Percentiles rank a stretch among this genome's conserved stretches.
These are phyloP conservation scores for Rheum nobile DNA, from an alignment of 148 eudicot species.

Conservation along the genomic window DNA sequence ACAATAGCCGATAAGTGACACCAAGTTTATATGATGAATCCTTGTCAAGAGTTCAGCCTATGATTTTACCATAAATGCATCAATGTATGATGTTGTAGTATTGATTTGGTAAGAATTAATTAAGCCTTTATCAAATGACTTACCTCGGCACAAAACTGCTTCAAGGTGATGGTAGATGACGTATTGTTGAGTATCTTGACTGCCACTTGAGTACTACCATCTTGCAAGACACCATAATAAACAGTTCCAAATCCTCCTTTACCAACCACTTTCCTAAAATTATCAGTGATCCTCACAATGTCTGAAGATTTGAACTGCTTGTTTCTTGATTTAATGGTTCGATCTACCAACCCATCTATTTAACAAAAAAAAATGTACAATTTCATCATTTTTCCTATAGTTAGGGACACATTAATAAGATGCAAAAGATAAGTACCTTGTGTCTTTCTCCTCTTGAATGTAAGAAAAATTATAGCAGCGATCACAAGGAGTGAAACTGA, in stretches of 20 bases:
- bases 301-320: neutral
- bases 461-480: neutral
- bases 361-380: neutral
- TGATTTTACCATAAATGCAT: too few species aligned
- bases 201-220: slow-evolving; percentile 12
- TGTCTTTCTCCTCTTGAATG: neutral
- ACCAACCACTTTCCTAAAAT: slow-evolving; percentile 6
- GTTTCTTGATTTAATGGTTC: neutral
- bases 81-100: too few species aligned
- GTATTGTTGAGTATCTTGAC: slow-evolving; percentile 15
- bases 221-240: slow-evolving; percentile 9
- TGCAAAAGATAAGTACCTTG: neutral
- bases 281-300: slow-evolving; percentile 12
- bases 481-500: neutral
- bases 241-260: slow-evolving; percentile 17
- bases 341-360: neutral
- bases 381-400: neutral
- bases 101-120: neutral
- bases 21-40: slow-evolving; percentile 37
- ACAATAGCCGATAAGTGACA: slow-evolving; percentile 36
- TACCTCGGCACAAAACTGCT: slow-evolving; percentile 15
- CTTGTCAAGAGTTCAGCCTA: slow-evolving; percentile 31
- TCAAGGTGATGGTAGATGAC: slow-evolving; percentile 29
- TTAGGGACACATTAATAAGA: too few species aligned
- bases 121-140: neutral